A percentile compares a stretch with the other conserved stretches of the same genome.
phyloP scores from a whole-genome alignment of 345 rosid species.

The Adansonia digitata region DNA sequence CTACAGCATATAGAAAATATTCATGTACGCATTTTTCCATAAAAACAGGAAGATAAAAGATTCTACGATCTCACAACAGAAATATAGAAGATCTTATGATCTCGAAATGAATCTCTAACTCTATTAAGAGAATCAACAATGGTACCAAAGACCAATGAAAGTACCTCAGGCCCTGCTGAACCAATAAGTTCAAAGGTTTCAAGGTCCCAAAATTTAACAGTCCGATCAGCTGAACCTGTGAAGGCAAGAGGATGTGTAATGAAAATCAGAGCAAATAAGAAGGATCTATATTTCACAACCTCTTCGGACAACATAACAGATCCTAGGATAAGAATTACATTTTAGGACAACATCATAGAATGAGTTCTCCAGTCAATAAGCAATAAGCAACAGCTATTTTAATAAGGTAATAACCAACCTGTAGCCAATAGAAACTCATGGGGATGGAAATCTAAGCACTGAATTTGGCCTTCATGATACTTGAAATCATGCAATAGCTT shows the following conservation, averaged over 20 bases:
- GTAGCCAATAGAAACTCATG: slow-evolving; percentile 91
- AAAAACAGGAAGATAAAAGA: neutral
- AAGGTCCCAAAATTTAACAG: slow-evolving; percentile 98
- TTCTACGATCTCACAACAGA: neutral
- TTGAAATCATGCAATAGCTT: slow-evolving; percentile 89
- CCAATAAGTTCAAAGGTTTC: slow-evolving; percentile 96
- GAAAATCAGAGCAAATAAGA: neutral
- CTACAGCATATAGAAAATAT: slow-evolving; percentile 35
- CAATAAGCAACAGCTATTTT: neutral
- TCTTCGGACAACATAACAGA: neutral
- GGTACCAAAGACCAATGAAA: slow-evolving; percentile 14
- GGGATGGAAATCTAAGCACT: slow-evolving; percentile 98
- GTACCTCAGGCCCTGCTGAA: slow-evolving; percentile 96
- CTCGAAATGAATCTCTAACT: neutral
- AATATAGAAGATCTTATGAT: neutral
- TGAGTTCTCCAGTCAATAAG: slow-evolving; percentile 1
- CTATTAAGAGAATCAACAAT: neutral
- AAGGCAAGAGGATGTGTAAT: slow-evolving; percentile 8
- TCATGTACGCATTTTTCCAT: neutral
- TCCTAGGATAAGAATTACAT: neutral
- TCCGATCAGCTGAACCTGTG: slow-evolving; percentile 93
- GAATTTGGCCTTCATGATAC: slow-evolving; percentile 88
- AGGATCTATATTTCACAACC: neutral
- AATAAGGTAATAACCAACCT: slow-evolving; percentile 44
- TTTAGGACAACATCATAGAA: neutral